Evolutionary conservation across 2,329 filamentous ascomycete species (phyloP).

Genomic region (Clarireedia hainanense): DNA sequence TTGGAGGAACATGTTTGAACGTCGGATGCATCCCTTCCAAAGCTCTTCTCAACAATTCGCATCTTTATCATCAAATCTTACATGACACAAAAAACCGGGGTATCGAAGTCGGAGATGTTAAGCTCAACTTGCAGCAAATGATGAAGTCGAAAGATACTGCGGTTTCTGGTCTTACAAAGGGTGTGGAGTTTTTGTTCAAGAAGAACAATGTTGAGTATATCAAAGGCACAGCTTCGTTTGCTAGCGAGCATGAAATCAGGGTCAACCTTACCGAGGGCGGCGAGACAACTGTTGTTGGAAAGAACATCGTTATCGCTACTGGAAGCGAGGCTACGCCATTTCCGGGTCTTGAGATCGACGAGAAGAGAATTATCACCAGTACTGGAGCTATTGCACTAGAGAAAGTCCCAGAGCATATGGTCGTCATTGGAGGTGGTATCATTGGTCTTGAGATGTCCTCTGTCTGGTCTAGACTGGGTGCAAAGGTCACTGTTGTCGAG

Average conservation of each 20-base stretch:
- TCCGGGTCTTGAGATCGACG: slow-evolving; percentile 90
- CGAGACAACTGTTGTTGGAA: slow-evolving; percentile 76
- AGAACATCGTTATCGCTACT: slow-evolving; percentile 98
- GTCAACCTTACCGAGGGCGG: slow-evolving; percentile 86
- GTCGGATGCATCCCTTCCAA: slow-evolving; percentile 99
- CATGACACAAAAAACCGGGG: slow-evolving; percentile 96
- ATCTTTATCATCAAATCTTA: slow-evolving; percentile 92
- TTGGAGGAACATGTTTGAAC: slow-evolving; percentile 96
- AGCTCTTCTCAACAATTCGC: slow-evolving; percentile 98
- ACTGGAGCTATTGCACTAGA: slow-evolving; percentile 86
- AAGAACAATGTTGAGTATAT: slow-evolving; percentile 99
- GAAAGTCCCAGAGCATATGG: slow-evolving; percentile 90
- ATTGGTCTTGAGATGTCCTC: slow-evolving; percentile 98
- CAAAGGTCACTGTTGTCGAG: slow-evolving; percentile 95
- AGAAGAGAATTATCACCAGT: slow-evolving; percentile 95
- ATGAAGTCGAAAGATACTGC: slow-evolving; percentile 98
- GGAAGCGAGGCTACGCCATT: slow-evolving; percentile 94
- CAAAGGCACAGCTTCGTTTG: slow-evolving; percentile 84
- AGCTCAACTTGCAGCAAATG: slow-evolving; percentile 88
- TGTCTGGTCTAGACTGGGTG: slow-evolving; percentile 89
- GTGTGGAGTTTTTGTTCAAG: slow-evolving; percentile 96
- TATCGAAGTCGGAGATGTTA: slow-evolving; percentile 95
- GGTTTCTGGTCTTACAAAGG: slow-evolving; percentile 84
- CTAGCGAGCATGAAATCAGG: slow-evolving; percentile 84
- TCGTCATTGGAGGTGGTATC: slow-evolving; percentile 96